Evolutionary conservation across 2,329 filamentous ascomycete genomes (phyloP), one percentile per base, ranked within the genome.

Genomic region (Madurella mycetomatis): DNA sequence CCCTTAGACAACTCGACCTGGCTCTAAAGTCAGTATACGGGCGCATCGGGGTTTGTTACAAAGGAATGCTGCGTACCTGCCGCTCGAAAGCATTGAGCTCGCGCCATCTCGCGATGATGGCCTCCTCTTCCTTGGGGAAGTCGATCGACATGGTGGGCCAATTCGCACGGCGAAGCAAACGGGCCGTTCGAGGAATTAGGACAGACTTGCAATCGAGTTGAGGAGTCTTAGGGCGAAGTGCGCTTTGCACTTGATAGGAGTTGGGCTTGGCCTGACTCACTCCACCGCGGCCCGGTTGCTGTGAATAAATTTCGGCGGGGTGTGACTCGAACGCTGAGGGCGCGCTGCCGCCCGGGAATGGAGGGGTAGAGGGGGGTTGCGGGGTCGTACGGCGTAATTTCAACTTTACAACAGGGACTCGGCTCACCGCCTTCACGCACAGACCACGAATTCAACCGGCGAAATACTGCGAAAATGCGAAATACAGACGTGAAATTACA

Each of bases 101-200:
- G 69, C 86, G 87, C 94, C 92, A 99, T 75, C 84, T 82, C 69
- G 86, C 78, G 71, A 97, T 85, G 71, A 92, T 82, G 60, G 78
- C 82, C 76, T 95, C 88, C 80, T 97, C 92, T 73, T 94, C 89
- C 72, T 88, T 87, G 54, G 92, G 88, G 72, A 97, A 97, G 74
- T 92, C 84, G 76, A 97, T 92, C 68, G 87, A 90, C 87, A 92
- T 90, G 62, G 59, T 70, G 62, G 39, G 31, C 17, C 47, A 51
- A 49, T 51, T 49, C 41, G 44, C 12, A n/a, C 17, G 8, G 42
- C 8, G 37, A 34, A 42, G 16, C 17, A 45, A 15, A 19, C 11
- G 34, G 13, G 1, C 41, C 18, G 34, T 8, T 40, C 18, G 45
- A 34, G 40, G 44, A 3, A 32, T 5, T 34, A 17, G 15, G 12